Conservation (phyloP, 2,329 filamentous ascomycete genomes). For the Akanthomyces lecanii region DNA sequence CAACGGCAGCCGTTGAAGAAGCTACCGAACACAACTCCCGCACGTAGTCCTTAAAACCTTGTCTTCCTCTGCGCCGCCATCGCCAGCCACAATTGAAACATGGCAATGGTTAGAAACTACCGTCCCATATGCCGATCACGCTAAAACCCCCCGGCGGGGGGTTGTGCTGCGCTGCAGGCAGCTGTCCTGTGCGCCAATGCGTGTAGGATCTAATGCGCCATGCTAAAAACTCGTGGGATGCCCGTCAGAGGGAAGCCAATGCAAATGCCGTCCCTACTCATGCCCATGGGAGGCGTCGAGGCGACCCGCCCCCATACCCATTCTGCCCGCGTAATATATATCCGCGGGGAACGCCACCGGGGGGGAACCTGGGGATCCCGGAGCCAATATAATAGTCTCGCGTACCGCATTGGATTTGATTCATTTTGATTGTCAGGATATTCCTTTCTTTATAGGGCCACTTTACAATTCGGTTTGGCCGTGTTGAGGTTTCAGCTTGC, state of each 20-base stretch:
- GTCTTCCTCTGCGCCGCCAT: too few species aligned
- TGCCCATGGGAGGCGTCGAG: neutral
- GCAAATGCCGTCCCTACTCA: neutral
- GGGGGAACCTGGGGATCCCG: neutral
- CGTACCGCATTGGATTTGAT: too few species aligned
- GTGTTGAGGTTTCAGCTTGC: neutral
- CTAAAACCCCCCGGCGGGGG: neutral
- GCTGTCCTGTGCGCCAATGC: neutral
- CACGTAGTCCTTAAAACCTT: too few species aligned
- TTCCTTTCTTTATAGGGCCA: neutral
- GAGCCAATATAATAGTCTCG: neutral
- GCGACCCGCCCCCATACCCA: neutral
- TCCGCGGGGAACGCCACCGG: neutral
- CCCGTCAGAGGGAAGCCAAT: neutral
- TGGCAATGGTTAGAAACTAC: neutral
- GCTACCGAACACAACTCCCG: too few species aligned
- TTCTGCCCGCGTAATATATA: neutral
- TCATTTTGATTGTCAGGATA: too few species aligned
- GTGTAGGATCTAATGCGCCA: neutral
- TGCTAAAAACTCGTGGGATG: neutral
- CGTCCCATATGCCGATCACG: conserved; percentile 1
- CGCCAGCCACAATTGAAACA: neutral
- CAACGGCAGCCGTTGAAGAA: neutral
- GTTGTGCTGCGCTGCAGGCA: neutral
- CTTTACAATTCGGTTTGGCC: neutral